Evolutionary conservation across 495 filamentous ascomycete genomes (phyloP), one percentile per base, ranked within the genome.

Genomic region (Mycothermus thermophilus): DNA sequence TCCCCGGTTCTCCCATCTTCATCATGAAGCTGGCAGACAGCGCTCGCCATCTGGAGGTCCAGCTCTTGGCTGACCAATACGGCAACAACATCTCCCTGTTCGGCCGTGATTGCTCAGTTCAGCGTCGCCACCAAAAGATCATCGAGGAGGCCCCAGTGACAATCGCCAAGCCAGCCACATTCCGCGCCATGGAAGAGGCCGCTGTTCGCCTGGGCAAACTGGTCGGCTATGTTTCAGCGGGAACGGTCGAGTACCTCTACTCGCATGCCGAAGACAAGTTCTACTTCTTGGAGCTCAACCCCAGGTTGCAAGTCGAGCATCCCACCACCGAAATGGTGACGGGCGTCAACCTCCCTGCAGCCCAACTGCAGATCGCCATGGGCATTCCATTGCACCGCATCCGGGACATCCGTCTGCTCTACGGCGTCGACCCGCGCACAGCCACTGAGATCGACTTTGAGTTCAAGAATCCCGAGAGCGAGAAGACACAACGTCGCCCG

Each of bases 21-120:
- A 86, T 99, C 62, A 99, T 99, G 90, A 95, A 99, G 72, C 71
- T 99, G 41, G 90, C 90, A 16, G 90, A 93, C 33, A 92, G 88
- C 55, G 90, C 90, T 27, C 68, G 90, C 32, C 90, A 99, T 71
- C 67, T 99, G 65, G 90, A 99, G 60, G 90, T 99, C 27, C 90
- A 99, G 61, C 63, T 99, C 48, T 67, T 99, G 24, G 90, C 90
- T 34, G 90, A 99, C 66, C 82, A 99, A 71, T 99, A 99, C 58
- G 92, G 92, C 38, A 95, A 99, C 71, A 96, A 96, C 60, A 94
- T 99, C 50, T 99, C 90, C 3, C 72, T 99, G 15, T 96, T 96
- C 48, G 90, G 90, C 44, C 77, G 90, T 77, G 90, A 99, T 65
- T 99, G 90, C 59, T 99, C 90, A 42, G 90, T 99, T 2, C 90